Base-by-base conservation (phyloP, 228 moss, liverwort and hornwort genomes). In the Sphagnum fallax region DNA sequence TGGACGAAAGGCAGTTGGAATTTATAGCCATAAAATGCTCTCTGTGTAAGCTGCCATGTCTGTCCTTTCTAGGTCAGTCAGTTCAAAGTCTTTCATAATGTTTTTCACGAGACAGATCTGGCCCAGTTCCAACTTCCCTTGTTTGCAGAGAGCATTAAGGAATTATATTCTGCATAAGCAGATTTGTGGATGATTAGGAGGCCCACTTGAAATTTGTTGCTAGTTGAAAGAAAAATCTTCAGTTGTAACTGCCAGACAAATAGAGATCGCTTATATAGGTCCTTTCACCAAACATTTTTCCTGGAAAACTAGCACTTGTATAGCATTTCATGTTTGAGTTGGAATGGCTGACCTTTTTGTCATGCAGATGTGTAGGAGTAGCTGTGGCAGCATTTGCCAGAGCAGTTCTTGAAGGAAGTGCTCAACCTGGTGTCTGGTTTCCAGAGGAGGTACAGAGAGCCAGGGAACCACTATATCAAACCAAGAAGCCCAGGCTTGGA, bases 401-500 rank as follows among this genome's bases (percentile, higher is more conserved):
- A 80, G 92, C 87, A 15, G 81, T 89, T 16, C 60, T 92, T 60
- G 89, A 96, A 87, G 91, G 90, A 16, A 83, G 84, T 50, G 84
- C 92, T 9, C 87, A 88, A 75, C 88, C 91, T 32, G 92, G 92
- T 78, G 92, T 89, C 49, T 96, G 95, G 95, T 91, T 81, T 78
- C 91, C 90, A 51, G 91, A 91, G 68, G 92, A 95, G 90, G 94
- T 94, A 63, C 69, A 58, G 47, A 55, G 12, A 12, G 32, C 2
- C 32, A 32, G 32, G 32, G 32, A 32, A 32, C 32, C 32, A 32
- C 32, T 32, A 32, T 32, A 32, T 32, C 32, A 32, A 32, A 81
- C 14, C 51, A 53, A 8, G 6, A 69, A 6, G 16, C 48, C 16
- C 48, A 9, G 6, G 16, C 5, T 57, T 10, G 49, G 49, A 50